A percentile compares a stretch with the other conserved stretches of the same genome.
Conservation (phyloP, 768 basidiomycete genomes). For the Imleria badia region DNA sequence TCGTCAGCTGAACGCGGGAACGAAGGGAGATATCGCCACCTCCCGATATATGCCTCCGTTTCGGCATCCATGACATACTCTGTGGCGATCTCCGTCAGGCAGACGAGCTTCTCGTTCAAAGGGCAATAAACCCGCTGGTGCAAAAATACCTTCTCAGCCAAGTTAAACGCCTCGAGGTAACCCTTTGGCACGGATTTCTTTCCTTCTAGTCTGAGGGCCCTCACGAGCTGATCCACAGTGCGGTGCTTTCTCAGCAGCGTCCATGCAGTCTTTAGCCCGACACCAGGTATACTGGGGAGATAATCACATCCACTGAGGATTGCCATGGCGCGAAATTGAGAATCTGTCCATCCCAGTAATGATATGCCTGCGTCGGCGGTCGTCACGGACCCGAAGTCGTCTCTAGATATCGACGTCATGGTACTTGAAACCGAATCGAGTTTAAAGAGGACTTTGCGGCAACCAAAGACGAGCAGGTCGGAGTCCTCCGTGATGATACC, state of each 20-base stretch:
- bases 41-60: conserved; percentile 70
- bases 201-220: conserved; percentile 74
- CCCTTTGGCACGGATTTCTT: conserved; percentile 75
- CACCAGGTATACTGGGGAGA: conserved; percentile 83
- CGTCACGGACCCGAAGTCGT: conserved; percentile 63
- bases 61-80: conserved; percentile 54
- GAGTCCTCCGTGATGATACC: conserved; percentile 98
- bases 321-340: conserved; percentile 90
- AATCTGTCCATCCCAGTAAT: conserved; percentile 85
- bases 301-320: conserved; percentile 94
- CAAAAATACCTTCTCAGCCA: conserved; percentile 90
- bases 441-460: conserved; percentile 90
- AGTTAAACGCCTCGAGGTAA: conserved; percentile 71
- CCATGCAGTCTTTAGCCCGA: conserved; percentile 94
- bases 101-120: conserved; percentile 56
- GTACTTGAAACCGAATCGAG: conserved; percentile 68
- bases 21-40: conserved; percentile 37
- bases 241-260: conserved; percentile 78
- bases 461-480: conserved; percentile 97
- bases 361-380: conserved; percentile 59
- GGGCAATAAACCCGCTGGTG: conserved; percentile 95
- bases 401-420: conserved; percentile 64
- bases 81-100: conserved; percentile 60
- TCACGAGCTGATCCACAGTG: conserved; percentile 81
- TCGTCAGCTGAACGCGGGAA: conserved; percentile 7